Base-by-base conservation (phyloP, 2,329 filamentous ascomycete species). In the Pyrenochaeta sp. region DNA sequence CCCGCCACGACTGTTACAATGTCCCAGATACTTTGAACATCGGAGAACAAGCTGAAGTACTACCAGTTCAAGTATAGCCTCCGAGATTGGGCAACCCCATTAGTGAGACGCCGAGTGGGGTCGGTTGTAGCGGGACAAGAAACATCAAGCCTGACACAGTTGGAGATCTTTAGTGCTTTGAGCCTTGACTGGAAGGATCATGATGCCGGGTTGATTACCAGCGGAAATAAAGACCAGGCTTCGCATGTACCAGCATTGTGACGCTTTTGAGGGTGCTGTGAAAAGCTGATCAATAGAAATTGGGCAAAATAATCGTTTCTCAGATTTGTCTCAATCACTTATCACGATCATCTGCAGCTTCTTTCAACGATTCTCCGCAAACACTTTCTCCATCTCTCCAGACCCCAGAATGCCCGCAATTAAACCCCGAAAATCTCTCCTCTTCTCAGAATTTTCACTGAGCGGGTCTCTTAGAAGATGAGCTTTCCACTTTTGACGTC, bases 111-210 rank as follows among this genome's bases (percentile, higher is more conserved):
- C 7, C 9, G 29, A 29, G 36, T 63, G 54, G 52, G 54, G 18
- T 29, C 37, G 36, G 35, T 45, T 40, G 20, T 17, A 45, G 48
- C 20, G 53, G 52, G 33, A 33, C 51, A 44, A 51, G 43, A 51
- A 41, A 58, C 39, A 45, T 49, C 52, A 59, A 61, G 61, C 61
- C 45, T 66, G 58, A 64, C 61, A 61, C 49, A 47, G 46, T 47
- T 44, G 48, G 56, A 42, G 51, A 45, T 37, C 35, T 37, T 45
- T 54, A 56, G 58, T 61, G 63, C 63, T 63, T 61, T 49, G 61
- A 61, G 21, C 61, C 55, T 49, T 49, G 49, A 42, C 21, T 39
- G 44, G 12, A 51, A 27, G 45, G 21, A 41, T 40, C 39, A 49
- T 35, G 44, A 18, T n/a, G n/a, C 20, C n/a, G 36, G 11, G 3